Percentiles rank a stretch among this genome's conserved stretches.
phyloP scores from a whole-genome alignment of 805 yeast genomes.

The Pichia scutulata region DNA sequence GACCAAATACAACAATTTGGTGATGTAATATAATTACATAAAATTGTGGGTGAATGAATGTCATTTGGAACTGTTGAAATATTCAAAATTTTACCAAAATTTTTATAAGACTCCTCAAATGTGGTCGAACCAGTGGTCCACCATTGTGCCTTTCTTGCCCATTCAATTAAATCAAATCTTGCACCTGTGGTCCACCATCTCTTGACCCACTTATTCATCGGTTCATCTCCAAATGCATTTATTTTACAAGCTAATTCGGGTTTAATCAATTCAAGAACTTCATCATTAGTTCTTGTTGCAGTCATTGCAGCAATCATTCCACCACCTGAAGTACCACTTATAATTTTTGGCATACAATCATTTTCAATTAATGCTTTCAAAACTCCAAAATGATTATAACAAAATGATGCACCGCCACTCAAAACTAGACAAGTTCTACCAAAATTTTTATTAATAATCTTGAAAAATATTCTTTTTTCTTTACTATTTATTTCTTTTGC shows the following conservation, averaged over 20 bases:
- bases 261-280: slow-evolving; percentile 43
- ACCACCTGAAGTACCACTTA: slow-evolving; percentile 79
- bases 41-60: slow-evolving; percentile 72
- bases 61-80: slow-evolving; percentile 77
- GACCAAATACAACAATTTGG: slow-evolving; percentile 83
- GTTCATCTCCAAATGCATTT: slow-evolving; percentile 59
- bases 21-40: slow-evolving; percentile 68
- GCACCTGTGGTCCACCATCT: slow-evolving; percentile 74
- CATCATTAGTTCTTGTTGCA: slow-evolving; percentile 63
- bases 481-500: slow-evolving; percentile 31
- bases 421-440: slow-evolving; percentile 68
- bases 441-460: slow-evolving; percentile 50
- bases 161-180: slow-evolving; percentile 61
- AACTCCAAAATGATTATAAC: slow-evolving; percentile 72
- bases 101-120: slow-evolving; percentile 57
- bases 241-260: slow-evolving; percentile 58
- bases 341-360: slow-evolving; percentile 56
- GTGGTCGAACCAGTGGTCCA: slow-evolving; percentile 69
- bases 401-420: slow-evolving; percentile 75
- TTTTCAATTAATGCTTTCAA: slow-evolving; percentile 63
- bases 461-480: slow-evolving; percentile 46
- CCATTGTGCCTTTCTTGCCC: slow-evolving; percentile 65
- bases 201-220: slow-evolving; percentile 50
- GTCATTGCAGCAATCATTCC: slow-evolving; percentile 69
- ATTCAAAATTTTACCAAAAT: slow-evolving; percentile 65